Conservation (phyloP, 352 stramenopile species). For the Pythium biforme region DNA sequence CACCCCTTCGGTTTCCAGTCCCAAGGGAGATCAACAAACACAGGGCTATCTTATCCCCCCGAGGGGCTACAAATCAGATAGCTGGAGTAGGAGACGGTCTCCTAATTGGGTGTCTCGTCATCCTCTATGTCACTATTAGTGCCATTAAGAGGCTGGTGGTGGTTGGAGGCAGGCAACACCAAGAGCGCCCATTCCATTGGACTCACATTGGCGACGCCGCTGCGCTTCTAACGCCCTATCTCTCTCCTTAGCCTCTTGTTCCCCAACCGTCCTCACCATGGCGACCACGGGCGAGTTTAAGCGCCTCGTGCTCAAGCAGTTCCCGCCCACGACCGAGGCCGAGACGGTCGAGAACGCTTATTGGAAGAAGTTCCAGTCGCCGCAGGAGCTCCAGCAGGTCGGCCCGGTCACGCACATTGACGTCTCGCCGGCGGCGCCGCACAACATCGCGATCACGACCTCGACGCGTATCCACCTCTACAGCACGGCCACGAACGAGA, state of each 20-base stretch:
- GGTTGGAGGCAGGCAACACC: slow-evolving; percentile 14
- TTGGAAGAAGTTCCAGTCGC: slow-evolving; percentile 88
- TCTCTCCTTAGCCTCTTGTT: not conserved
- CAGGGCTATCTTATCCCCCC: not conserved
- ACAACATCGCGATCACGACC: slow-evolving; percentile 85
- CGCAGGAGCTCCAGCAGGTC: slow-evolving; percentile 83
- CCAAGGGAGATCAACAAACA: not conserved
- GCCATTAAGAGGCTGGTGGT: slow-evolving; percentile 1
- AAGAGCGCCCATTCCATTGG: slow-evolving; percentile 24
- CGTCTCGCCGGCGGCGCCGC: slow-evolving; percentile 68
- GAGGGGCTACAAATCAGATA: not conserved
- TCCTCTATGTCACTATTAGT: slow-evolving; percentile 6
- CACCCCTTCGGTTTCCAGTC: too few species aligned
- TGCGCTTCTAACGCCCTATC: not conserved
- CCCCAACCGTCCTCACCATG: slow-evolving; percentile 30
- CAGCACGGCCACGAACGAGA: slow-evolving; percentile 77
- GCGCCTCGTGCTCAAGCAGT: slow-evolving; percentile 86
- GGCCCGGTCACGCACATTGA: slow-evolving; percentile 84
- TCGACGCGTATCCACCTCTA: slow-evolving; percentile 88
- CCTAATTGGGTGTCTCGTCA: not conserved
- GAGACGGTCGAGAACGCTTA: slow-evolving; percentile 81
- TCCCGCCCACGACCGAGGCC: slow-evolving; percentile 71
- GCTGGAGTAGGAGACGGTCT: slow-evolving; percentile 8
- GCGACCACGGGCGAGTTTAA: slow-evolving; percentile 82
- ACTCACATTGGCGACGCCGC: slow-evolving; percentile 1